Percentiles rank a stretch among this genome's conserved stretches.
Evolutionary conservation across 192 early-diverging fungal genomes (phyloP).

Genomic region (Backusella psychrophila): DNA sequence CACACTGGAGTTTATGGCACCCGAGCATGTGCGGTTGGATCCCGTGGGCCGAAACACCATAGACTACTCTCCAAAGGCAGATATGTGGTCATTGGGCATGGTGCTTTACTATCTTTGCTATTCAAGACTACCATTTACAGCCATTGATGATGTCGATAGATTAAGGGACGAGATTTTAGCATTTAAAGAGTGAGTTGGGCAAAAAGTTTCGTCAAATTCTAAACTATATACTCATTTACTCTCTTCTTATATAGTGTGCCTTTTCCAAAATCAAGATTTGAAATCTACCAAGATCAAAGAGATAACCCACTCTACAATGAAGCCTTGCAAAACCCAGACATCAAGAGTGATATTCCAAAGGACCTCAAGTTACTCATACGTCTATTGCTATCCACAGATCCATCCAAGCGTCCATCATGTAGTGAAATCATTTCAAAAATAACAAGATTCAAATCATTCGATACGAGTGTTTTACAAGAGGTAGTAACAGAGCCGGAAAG

Average conservation of each 20-base stretch:
- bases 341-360: slow-evolving; percentile 43
- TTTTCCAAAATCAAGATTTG: slow-evolving; percentile 35
- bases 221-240: not conserved
- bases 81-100: slow-evolving; percentile 96
- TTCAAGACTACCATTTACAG: slow-evolving; percentile 74
- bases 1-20: slow-evolving; percentile 94
- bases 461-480: not conserved
- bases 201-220: not conserved
- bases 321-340: not conserved
- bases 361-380: slow-evolving; percentile 60
- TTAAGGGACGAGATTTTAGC: slow-evolving; percentile 76
- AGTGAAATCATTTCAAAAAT: slow-evolving; percentile 55
- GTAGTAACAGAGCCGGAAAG: not conserved
- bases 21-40: slow-evolving; percentile 57
- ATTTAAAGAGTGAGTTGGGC: slow-evolving; percentile 48
- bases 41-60: slow-evolving; percentile 64
- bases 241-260: slow-evolving; percentile 22
- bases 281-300: not conserved
- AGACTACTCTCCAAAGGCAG: slow-evolving; percentile 82
- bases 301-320: not conserved
- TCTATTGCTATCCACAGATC: slow-evolving; percentile 49
- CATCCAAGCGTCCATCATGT: slow-evolving; percentile 56
- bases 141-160: slow-evolving; percentile 88
- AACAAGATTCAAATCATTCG: not conserved
- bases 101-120: slow-evolving; percentile 92